A percentile compares a stretch with the other conserved stretches of the same genome.
These are phyloP conservation scores for Bipolaris zeicola DNA, from an alignment of 2,329 filamentous ascomycete genomes.

Conservation along the genomic window DNA sequence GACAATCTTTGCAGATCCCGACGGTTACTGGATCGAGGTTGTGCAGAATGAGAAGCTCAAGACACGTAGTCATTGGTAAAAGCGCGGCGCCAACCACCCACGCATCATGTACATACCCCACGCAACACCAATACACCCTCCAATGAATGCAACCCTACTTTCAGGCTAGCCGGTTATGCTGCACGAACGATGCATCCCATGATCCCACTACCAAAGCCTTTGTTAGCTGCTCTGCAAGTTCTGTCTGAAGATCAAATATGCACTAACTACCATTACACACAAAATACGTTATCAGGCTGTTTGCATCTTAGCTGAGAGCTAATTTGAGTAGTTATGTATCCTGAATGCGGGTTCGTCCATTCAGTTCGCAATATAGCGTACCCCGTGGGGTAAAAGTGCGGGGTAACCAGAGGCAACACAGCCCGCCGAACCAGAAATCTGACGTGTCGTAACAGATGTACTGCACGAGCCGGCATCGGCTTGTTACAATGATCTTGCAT, in stretches of 20 bases:
- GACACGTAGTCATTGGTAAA: conserved; percentile 48
- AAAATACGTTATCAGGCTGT: not conserved
- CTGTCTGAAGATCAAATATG: not conserved
- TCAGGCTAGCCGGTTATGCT: conserved; percentile 8
- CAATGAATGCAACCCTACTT: conserved; percentile 20
- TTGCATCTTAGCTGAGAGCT: not conserved
- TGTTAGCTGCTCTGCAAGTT: not conserved
- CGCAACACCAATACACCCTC: conserved; percentile 14
- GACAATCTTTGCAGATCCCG: conserved; percentile 59
- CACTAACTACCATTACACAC: not conserved
- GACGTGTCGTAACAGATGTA: conserved; percentile 20
- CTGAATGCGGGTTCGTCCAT: not conserved
- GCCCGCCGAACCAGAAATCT: conserved; percentile 29
- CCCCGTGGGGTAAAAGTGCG: conserved; percentile 39
- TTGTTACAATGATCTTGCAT: conserved; percentile 11
- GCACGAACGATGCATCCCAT: conserved; percentile 7
- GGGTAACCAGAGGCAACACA: conserved; percentile 38
- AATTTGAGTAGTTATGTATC: not conserved
- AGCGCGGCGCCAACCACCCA: conserved; percentile 10
- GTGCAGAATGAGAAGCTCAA: conserved; percentile 78
- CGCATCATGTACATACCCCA: conserved; percentile 21
- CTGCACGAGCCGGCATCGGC: conserved; percentile 35
- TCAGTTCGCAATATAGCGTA: conserved; percentile 5
- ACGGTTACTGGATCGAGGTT: conserved; percentile 80
- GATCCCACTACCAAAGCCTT: not conserved